These are phyloP conservation scores for Poa annua DNA, from an alignment of 176 grass and related monocot genomes.

Conservation along the genomic window DNA sequence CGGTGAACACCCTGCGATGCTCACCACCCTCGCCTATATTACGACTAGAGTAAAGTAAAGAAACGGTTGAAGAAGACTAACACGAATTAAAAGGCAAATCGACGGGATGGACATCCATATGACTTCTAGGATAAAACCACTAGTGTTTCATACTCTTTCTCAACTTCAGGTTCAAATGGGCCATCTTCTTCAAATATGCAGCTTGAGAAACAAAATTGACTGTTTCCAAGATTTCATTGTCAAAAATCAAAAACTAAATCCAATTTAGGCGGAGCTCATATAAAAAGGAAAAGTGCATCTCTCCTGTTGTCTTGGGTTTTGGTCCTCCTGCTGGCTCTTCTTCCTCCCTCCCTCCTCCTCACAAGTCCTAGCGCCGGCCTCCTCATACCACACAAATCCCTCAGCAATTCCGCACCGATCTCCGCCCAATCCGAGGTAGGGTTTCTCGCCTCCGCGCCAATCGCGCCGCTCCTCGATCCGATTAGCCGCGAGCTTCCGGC, in stretches of 20 bases:
- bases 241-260: not conserved
- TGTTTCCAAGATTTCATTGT: too few species aligned
- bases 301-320: constrained; percentile 41
- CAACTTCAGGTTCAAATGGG: too few species aligned
- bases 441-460: constrained; percentile 29
- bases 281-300: not conserved
- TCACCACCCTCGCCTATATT: too few species aligned
- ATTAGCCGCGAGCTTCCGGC: constrained; percentile 24
- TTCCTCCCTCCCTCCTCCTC: not conserved
- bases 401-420: constrained; percentile 45
- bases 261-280: not conserved
- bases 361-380: constrained; percentile 41
- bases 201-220: too few species aligned
- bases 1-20: too few species aligned
- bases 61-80: too few species aligned
- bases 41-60: too few species aligned
- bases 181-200: too few species aligned
- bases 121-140: too few species aligned
- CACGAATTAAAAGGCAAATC: too few species aligned
- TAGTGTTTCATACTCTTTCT: too few species aligned
- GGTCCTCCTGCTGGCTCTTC: constrained; percentile 28
- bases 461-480: not conserved
- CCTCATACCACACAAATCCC: constrained; percentile 48
- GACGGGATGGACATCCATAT: too few species aligned
- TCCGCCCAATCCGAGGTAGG: constrained; percentile 47